Percentiles rank a stretch among this genome's conserved stretches.
Conservation (phyloP, 176 grass and related monocot genomes). For the Tillandsia fasciculata region DNA sequence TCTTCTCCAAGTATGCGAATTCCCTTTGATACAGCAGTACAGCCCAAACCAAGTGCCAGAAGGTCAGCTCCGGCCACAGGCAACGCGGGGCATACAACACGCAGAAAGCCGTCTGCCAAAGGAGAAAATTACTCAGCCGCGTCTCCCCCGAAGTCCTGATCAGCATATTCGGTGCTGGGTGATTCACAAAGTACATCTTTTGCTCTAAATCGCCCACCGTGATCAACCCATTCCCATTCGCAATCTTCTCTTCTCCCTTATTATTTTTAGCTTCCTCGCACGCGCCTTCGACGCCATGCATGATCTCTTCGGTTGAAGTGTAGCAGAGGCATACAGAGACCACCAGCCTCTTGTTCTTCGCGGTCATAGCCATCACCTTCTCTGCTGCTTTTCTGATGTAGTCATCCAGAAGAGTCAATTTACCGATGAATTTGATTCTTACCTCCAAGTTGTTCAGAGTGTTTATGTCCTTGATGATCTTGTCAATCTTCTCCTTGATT, state of each 20-base stretch:
- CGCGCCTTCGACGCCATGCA: constrained; percentile 34
- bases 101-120: constrained; percentile 64
- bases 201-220: constrained; percentile 47
- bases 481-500: constrained; percentile 70
- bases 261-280: constrained; percentile 20
- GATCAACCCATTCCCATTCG: not conserved
- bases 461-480: constrained; percentile 35
- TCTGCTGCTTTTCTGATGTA: constrained; percentile 33
- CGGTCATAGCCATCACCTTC: constrained; percentile 50
- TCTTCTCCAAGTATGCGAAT: constrained; percentile 32
- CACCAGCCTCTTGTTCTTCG: constrained; percentile 46
- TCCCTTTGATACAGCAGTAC: constrained; percentile 58
- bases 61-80: constrained; percentile 66
- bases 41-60: constrained; percentile 44
- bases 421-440: constrained; percentile 70
- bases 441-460: constrained; percentile 44
- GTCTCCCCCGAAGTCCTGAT: constrained; percentile 72
- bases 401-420: constrained; percentile 45
- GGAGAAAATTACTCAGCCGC: constrained; percentile 80
- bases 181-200: constrained; percentile 41
- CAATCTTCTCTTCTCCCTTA: constrained; percentile 17
- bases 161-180: constrained; percentile 59
- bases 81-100: constrained; percentile 49
- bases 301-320: constrained; percentile 69
- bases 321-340: constrained; percentile 71